Conservation (phyloP, 768 basidiomycete genomes). For the Lentinula guzmanii region DNA sequence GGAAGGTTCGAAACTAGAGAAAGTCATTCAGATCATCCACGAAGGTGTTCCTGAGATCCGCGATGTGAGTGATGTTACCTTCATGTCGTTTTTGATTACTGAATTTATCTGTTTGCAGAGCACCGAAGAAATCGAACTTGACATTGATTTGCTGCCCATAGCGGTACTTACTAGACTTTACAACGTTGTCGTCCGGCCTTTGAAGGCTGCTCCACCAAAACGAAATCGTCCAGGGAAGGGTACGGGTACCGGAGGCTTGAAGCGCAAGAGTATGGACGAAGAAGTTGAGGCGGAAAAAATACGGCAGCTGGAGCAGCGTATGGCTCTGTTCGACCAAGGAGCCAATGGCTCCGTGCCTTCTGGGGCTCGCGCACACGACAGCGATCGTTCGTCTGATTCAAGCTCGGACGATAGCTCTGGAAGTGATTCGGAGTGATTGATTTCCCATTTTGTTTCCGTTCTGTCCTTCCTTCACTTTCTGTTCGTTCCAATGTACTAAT, state of each 20-base stretch:
- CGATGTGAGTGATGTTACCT: constrained; percentile 54
- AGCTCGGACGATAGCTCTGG: constrained; percentile 79
- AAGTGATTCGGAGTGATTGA: constrained; percentile 71
- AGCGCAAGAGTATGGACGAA: constrained; percentile 96
- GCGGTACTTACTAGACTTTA: constrained; percentile 88
- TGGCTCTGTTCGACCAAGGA: constrained; percentile 74
- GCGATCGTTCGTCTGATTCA: constrained; percentile 75
- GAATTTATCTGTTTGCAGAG: constrained; percentile 44
- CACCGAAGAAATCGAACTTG: constrained; percentile 96
- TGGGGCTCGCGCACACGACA: constrained; percentile 43
- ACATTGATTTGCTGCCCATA: constrained; percentile 89
- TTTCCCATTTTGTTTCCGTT: constrained; percentile 11
- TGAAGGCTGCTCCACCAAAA: constrained; percentile 60
- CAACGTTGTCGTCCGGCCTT: constrained; percentile 86
- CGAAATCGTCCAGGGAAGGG: constrained; percentile 69
- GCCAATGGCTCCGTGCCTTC: constrained; percentile 30
- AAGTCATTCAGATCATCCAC: constrained; percentile 93
- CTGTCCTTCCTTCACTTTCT: constrained; percentile 15
- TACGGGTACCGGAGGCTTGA: constrained; percentile 82
- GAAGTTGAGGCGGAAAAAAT: constrained; percentile 96
- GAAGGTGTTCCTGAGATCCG: constrained; percentile 90
- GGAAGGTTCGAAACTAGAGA: constrained; percentile 78
- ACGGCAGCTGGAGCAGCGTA: constrained; percentile 79
- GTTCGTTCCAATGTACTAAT: neutral
- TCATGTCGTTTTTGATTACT: constrained; percentile 10